These are phyloP conservation scores for Urochloa ruziziensis DNA, from an alignment of 176 grass and related monocot species.

Conservation along the genomic window DNA sequence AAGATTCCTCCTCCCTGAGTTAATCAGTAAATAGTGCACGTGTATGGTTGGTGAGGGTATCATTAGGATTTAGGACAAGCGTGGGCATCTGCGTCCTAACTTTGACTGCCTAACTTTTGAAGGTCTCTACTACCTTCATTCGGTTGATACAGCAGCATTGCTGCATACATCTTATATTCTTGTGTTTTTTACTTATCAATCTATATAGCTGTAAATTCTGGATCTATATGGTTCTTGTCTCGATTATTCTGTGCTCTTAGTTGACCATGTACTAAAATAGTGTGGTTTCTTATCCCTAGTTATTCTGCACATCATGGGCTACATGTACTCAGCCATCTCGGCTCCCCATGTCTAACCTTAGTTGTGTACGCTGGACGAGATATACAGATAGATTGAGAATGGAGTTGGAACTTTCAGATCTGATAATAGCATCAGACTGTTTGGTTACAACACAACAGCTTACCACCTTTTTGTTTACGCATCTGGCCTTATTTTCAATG, in stretches of 20 bases:
- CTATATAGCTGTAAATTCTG: neutral
- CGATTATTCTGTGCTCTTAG: neutral
- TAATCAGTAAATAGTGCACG: conserved; percentile 7
- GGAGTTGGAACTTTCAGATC: neutral
- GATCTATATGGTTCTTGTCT: neutral
- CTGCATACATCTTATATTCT: neutral
- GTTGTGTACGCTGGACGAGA: neutral
- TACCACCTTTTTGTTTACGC: neutral
- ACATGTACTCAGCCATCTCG: conserved; percentile 2
- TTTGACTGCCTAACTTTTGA: conserved; percentile 26
- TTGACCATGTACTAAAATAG: neutral
- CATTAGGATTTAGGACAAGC: neutral
- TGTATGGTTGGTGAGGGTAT: conserved; percentile 23
- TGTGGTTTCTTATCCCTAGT: neutral
- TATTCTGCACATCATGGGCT: neutral
- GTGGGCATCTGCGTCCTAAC: neutral
- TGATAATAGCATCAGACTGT: neutral
- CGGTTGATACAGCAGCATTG: neutral
- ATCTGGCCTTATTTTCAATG: neutral
- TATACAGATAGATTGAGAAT: neutral
- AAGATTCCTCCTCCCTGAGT: conserved; percentile 10
- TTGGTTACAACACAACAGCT: conserved; percentile 7
- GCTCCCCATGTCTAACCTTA: neutral
- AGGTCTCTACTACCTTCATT: conserved; percentile 8
- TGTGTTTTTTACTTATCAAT: neutral